These are phyloP conservation scores for Conringia planisiliqua DNA, from an alignment of 345 rosid genomes.

Conservation along the genomic window DNA sequence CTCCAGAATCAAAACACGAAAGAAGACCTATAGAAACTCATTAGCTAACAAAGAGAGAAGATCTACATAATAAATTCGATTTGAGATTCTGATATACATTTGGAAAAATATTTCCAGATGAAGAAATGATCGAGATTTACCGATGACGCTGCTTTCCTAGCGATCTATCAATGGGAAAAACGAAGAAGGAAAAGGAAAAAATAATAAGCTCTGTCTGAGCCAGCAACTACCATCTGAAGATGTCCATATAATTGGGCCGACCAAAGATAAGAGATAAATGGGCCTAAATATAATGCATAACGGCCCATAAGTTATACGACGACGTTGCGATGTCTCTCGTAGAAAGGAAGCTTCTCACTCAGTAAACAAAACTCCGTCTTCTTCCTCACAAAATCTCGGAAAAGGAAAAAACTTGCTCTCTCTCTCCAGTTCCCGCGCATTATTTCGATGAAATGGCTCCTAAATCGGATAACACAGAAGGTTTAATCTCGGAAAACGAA, in stretches of 20 bases:
- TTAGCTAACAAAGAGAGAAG: not conserved
- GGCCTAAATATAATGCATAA: not conserved
- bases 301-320: not conserved
- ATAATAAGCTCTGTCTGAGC: not conserved
- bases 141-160: conserved; percentile 2
- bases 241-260: not conserved
- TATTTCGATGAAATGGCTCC: conserved; percentile 60
- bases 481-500: conserved; percentile 25
- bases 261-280: not conserved
- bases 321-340: not conserved
- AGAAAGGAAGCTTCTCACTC: conserved; percentile 4
- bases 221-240: not conserved
- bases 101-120: not conserved
- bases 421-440: conserved; percentile 53
- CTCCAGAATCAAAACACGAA: not conserved
- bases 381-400: not conserved
- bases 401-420: conserved; percentile 1
- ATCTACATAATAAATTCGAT: not conserved
- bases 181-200: not conserved
- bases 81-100: not conserved
- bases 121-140: conserved; percentile 14
- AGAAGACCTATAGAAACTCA: conserved; percentile 5
- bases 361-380: not conserved
- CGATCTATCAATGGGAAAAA: not conserved
- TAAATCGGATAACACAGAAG: conserved; percentile 68